These are phyloP conservation scores for thale cress (Arabidopsis thaliana) DNA, from an alignment of 345 rosid species.

Conservation along the genomic window TAIR10.1 NC_003074.8:23009501-23010000, in stretches of 20 bases:
- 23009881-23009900: conserved; percentile 73
- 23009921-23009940: conserved; percentile 5
- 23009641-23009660: conserved; percentile 77
- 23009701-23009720: conserved; percentile 75
- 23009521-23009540: conserved; percentile 94
- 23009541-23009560: conserved; percentile 80
- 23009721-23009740: conserved; percentile 73
- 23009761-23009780: conserved; percentile 76
- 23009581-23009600: not conserved
- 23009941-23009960: not conserved
- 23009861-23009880: conserved; percentile 67
- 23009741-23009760: conserved; percentile 53
- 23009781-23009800: conserved; percentile 69
- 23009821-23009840: conserved; percentile 59
- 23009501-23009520: conserved; percentile 68
- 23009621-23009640: conserved; percentile 20
- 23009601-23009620: not conserved
- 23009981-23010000: conserved; percentile 58
- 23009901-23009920: conserved; percentile 54
- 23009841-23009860: conserved; percentile 75
- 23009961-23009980: not conserved
- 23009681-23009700: conserved; percentile 73
- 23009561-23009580: not conserved
- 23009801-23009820: conserved; percentile 72
- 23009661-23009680: conserved; percentile 68